phyloP scores from a whole-genome alignment of 2,329 filamentous ascomycete genomes.

The Paradendryphiella salina region DNA sequence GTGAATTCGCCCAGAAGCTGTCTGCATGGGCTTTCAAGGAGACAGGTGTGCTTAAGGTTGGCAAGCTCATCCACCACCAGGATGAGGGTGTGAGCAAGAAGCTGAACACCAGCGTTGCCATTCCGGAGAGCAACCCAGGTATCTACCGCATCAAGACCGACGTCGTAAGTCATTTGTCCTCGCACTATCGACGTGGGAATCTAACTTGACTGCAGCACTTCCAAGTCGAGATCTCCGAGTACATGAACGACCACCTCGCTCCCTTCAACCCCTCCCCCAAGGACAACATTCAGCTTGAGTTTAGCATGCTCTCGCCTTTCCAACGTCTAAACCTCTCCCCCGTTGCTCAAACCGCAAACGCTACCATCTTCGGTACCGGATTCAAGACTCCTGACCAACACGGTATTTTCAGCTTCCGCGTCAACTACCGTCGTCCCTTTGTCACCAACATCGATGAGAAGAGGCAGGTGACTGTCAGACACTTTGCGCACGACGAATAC shows the following conservation, averaged over 20 bases:
- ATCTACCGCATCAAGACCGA: slow-evolving; percentile 98
- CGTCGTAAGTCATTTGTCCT: slow-evolving; percentile 67
- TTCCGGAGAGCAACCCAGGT: slow-evolving; percentile 68
- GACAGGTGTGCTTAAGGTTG: slow-evolving; percentile 83
- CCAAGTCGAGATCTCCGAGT: slow-evolving; percentile 87
- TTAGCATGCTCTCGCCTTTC: slow-evolving; percentile 98
- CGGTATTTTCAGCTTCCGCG: slow-evolving; percentile 96
- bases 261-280: slow-evolving; percentile 71
- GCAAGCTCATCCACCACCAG: slow-evolving; percentile 76
- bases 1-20: slow-evolving; percentile 80
- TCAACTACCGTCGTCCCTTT: slow-evolving; percentile 97
- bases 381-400: slow-evolving; percentile 95
- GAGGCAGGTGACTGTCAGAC: slow-evolving; percentile 88
- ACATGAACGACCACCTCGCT: slow-evolving; percentile 70
- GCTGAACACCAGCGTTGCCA: slow-evolving; percentile 41
- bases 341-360: slow-evolving; percentile 61
- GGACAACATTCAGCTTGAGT: slow-evolving; percentile 89
- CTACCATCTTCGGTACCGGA: slow-evolving; percentile 70
- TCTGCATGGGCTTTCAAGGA: slow-evolving; percentile 98
- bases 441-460: slow-evolving; percentile 89
- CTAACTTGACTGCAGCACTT: slow-evolving; percentile 63
- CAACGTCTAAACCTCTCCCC: slow-evolving; percentile 77
- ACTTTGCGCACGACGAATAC: slow-evolving; percentile 98
- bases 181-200: neutral
- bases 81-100: slow-evolving; percentile 58